These are phyloP conservation scores for Cydonia oblonga DNA, from an alignment of 331 rosid species.

Conservation along the genomic window DNA sequence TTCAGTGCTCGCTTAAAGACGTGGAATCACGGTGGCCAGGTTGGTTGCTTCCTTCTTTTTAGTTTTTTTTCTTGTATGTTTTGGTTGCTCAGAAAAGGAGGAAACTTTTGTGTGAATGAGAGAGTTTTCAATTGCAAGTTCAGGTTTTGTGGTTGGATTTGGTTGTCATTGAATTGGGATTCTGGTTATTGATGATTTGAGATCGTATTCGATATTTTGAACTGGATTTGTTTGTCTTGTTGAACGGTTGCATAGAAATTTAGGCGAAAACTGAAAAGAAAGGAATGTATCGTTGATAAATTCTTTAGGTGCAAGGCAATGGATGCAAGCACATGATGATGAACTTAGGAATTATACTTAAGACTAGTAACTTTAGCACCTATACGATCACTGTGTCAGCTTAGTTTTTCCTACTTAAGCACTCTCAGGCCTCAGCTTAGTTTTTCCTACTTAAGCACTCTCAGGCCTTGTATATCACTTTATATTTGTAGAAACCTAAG, in stretches of 20 bases:
- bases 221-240: not conserved
- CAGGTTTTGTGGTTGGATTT: not conserved
- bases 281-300: not conserved
- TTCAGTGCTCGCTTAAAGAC: constrained; percentile 91
- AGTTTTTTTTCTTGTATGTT: not conserved
- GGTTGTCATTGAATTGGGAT: not conserved
- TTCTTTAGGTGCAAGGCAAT: not conserved
- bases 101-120: not conserved
- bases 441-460: not conserved
- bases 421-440: not conserved
- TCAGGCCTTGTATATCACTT: not conserved
- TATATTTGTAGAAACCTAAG: not conserved
- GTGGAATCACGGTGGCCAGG: constrained; percentile 88
- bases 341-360: not conserved
- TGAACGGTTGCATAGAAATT: not conserved
- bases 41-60: constrained; percentile 5
- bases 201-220: not conserved
- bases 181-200: not conserved
- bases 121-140: not conserved
- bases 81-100: not conserved
- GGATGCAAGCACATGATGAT: not conserved
- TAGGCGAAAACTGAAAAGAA: not conserved
- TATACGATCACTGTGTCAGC: not conserved
- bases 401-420: not conserved
- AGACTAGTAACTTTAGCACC: not conserved